These are phyloP conservation scores for Urtica urens DNA, from an alignment of 306 rosid species.

Conservation along the genomic window DNA sequence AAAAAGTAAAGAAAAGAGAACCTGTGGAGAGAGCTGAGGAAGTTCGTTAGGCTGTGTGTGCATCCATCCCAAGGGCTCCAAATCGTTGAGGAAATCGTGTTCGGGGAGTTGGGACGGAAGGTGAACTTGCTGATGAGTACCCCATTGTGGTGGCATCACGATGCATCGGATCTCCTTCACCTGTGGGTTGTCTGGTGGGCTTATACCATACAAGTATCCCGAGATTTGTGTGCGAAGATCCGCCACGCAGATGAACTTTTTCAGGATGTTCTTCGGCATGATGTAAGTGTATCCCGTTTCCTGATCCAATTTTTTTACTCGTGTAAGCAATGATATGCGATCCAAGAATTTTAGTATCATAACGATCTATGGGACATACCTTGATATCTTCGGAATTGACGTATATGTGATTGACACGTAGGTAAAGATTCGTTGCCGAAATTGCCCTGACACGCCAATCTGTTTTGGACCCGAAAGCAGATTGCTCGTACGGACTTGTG, in stretches of 20 bases:
- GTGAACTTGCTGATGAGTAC: conserved; percentile 96
- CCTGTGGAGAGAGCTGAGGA: conserved; percentile 98
- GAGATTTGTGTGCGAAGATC: conserved; percentile 94
- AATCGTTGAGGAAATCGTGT: conserved; percentile 88
- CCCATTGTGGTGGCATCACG: conserved; percentile 96
- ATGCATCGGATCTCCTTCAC: conserved; percentile 96
- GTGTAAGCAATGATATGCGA: conserved; percentile 12
- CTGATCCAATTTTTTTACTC: conserved; percentile 32
- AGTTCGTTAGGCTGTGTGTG: conserved; percentile 99
- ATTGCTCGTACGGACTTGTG: conserved; percentile 95
- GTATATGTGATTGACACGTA: conserved; percentile 93
- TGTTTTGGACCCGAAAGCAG: conserved; percentile 87
- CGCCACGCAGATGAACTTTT: conserved; percentile 91
- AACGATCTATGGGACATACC: conserved; percentile 26
- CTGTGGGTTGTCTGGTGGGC: conserved; percentile 99
- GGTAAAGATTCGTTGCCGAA: conserved; percentile 91
- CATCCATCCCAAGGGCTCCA: conserved; percentile 99
- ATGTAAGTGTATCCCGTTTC: conserved; percentile 99
- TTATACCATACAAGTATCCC: conserved; percentile 88
- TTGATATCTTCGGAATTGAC: conserved; percentile 97
- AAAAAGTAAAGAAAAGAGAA: too few species aligned
- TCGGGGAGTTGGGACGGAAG: conserved; percentile 93
- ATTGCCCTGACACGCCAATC: conserved; percentile 99
- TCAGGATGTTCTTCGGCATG: conserved; percentile 96
- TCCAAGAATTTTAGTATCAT: neutral